These are phyloP conservation scores for Grosmannia penicillata DNA, from an alignment of 2,329 filamentous ascomycete species.

Conservation along the genomic window DNA sequence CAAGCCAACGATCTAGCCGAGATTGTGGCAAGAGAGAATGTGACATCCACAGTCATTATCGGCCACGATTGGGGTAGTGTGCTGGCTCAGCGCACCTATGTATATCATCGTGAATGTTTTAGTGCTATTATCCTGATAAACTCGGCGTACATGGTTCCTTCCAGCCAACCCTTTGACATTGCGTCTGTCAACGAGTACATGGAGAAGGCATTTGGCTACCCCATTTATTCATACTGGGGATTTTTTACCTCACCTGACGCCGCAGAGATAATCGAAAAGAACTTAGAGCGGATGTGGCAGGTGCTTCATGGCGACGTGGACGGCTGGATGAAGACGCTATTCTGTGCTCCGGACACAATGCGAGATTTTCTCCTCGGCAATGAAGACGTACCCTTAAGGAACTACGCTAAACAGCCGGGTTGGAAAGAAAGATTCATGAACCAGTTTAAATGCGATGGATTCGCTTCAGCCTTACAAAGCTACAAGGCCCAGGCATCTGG, in stretches of 20 bases:
- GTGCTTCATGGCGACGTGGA: slow-evolving; percentile 15
- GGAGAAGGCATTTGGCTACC: slow-evolving; percentile 20
- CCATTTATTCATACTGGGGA: slow-evolving; percentile 27
- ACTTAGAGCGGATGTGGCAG: slow-evolving; percentile 22
- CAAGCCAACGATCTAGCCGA: slow-evolving; percentile 23
- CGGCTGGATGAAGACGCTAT: slow-evolving; percentile 18
- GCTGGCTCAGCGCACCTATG: slow-evolving; percentile 24
- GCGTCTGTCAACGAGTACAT: slow-evolving; percentile 18
- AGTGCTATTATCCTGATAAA: slow-evolving; percentile 26
- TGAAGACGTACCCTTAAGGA: slow-evolving; percentile 12
- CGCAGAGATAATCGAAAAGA: slow-evolving; percentile 19
- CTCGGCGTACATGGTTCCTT: slow-evolving; percentile 24
- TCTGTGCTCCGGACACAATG: slow-evolving; percentile 21
- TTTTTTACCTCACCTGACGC: slow-evolving; percentile 26
- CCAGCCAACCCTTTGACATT: slow-evolving; percentile 18
- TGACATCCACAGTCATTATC: slow-evolving; percentile 19
- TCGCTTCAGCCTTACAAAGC: slow-evolving; percentile 15
- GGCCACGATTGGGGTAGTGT: slow-evolving; percentile 35
- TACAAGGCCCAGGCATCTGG: slow-evolving; percentile 13
- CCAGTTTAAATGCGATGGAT: slow-evolving; percentile 13
- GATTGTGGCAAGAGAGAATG: slow-evolving; percentile 16
- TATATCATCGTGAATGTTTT: slow-evolving; percentile 24
- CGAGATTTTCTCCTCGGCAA: slow-evolving; percentile 13
- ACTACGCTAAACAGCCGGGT: slow-evolving; percentile 14
- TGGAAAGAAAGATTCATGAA: slow-evolving; percentile 14